Evolutionary conservation across 1,139 yeast species (phyloP).

Genomic region (Hyphopichia khmerensis): DNA sequence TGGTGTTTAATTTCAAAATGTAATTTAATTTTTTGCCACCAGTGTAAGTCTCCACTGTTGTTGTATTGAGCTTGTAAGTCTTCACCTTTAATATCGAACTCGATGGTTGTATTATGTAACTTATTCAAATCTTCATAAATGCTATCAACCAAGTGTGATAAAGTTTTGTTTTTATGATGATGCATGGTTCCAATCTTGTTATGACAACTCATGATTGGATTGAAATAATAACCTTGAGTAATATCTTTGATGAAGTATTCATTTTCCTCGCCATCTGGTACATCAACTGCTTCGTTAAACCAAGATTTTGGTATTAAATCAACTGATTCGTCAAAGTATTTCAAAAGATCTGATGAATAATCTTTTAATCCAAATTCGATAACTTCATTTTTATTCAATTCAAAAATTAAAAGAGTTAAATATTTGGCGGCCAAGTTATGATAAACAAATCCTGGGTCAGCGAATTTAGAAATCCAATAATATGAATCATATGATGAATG

Average conservation of each 20-base stretch:
- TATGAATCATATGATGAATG: slow-evolving; percentile 63
- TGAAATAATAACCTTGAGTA: slow-evolving; percentile 26
- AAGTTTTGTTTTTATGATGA: slow-evolving; percentile 19
- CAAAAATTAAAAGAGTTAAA: slow-evolving; percentile 53
- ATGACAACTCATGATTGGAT: slow-evolving; percentile 21
- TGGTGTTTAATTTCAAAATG: slow-evolving; percentile 31
- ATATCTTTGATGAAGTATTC: slow-evolving; percentile 18
- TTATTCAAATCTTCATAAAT: slow-evolving; percentile 25
- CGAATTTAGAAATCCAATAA: slow-evolving; percentile 53
- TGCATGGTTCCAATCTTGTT: slow-evolving; percentile 9
- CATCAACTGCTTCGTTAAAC: slow-evolving; percentile 17
- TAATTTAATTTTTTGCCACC: slow-evolving; percentile 45
- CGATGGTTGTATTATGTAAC: slow-evolving; percentile 24
- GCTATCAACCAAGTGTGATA: slow-evolving; percentile 25
- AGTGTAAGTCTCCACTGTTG: slow-evolving; percentile 28
- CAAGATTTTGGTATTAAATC: slow-evolving; percentile 34
- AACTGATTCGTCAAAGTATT: slow-evolving; percentile 29
- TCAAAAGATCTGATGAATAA: slow-evolving; percentile 33
- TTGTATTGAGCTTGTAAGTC: slow-evolving; percentile 37
- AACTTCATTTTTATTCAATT: slow-evolving; percentile 55
- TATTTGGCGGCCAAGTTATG: slow-evolving; percentile 62
- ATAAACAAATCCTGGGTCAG: slow-evolving; percentile 53
- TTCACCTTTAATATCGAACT: slow-evolving; percentile 37
- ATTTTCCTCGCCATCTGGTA: slow-evolving; percentile 15
- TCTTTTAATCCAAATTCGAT: slow-evolving; percentile 35